phyloP scores from a whole-genome alignment of 768 basidiomycete genomes.

The Trametes sanguinea region DNA sequence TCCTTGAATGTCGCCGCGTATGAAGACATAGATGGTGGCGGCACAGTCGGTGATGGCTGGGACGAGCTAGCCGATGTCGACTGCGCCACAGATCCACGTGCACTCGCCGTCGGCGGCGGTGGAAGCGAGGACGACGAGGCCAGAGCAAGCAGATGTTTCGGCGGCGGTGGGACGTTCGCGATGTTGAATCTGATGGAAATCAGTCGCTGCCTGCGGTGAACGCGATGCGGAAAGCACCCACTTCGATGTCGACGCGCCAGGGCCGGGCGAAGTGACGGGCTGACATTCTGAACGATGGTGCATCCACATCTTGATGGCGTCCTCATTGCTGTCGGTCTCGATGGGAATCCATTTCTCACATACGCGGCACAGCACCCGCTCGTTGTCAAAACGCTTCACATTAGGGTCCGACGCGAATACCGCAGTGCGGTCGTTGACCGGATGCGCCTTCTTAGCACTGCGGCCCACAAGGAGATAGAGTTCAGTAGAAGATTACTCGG shows the following conservation, averaged over 20 bases:
- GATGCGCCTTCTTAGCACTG: constrained; percentile 38
- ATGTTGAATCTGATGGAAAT: constrained; percentile 22
- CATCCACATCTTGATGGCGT: constrained; percentile 66
- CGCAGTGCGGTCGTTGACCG: constrained; percentile 60
- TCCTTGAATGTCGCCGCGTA: constrained; percentile 50
- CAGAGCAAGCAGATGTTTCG: constrained; percentile 37
- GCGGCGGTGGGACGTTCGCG: constrained; percentile 35
- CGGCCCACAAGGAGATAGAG: background rate
- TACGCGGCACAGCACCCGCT: constrained; percentile 66
- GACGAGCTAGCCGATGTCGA: constrained; percentile 8
- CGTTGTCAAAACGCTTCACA: constrained; percentile 74
- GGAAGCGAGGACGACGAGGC: constrained; percentile 34
- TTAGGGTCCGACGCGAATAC: constrained; percentile 65
- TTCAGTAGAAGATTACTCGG: constrained; percentile 1
- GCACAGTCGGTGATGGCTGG: background rate
- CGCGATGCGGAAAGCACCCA: background rate
- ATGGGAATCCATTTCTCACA: constrained; percentile 72
- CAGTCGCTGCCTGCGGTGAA: background rate
- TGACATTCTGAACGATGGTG: constrained; percentile 61
- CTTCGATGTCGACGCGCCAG: constrained; percentile 19
- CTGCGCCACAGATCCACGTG: constrained; percentile 15
- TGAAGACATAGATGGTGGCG: constrained; percentile 1
- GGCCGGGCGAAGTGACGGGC: constrained; percentile 31
- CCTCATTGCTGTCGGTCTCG: constrained; percentile 57
- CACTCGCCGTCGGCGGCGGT: constrained; percentile 13